Conservation (phyloP, 257 asterid genomes). For the Hygrophila difformis region DNA sequence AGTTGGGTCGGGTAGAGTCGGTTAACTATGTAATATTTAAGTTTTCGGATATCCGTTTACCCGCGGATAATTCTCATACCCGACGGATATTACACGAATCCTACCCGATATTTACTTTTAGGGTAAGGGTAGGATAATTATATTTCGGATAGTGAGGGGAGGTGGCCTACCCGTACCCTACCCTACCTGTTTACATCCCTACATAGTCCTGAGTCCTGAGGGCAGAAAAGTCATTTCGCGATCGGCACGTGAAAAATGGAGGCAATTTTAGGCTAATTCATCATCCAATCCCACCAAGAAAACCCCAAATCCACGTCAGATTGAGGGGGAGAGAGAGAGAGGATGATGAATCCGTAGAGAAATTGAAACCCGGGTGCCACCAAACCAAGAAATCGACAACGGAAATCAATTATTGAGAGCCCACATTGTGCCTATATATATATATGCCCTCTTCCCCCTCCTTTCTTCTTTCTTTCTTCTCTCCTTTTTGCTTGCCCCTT, state of each 20-base stretch:
- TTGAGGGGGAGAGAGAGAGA: conserved; percentile 10
- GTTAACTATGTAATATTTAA: no score
- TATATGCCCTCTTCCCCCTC: conserved; percentile 26
- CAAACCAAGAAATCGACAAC: conserved; percentile 27
- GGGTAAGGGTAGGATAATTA: no score
- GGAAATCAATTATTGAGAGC: conserved; percentile 2
- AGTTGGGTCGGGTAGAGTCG: no score
- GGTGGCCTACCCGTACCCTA: no score
- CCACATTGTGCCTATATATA: conserved; percentile 24
- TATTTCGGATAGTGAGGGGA: no score
- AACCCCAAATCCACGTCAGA: conserved; percentile 24
- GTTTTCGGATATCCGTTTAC: no score
- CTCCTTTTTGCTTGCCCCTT: conserved; percentile 12
- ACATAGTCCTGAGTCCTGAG: no score
- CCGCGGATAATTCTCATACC: no score
- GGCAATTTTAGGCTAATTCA: background rate
- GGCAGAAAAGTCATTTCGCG: background rate
- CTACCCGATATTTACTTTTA: no score
- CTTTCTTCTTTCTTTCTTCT: conserved; percentile 22
- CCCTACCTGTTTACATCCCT: no score
- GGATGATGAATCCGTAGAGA: conserved; percentile 11
- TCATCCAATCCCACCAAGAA: background rate
- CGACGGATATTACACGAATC: no score
- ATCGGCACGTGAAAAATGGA: background rate
- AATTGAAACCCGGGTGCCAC: conserved; percentile 20